Base-by-base conservation (phyloP, 176 grass and related monocot species). In the Rhynchospora pubera region DNA sequence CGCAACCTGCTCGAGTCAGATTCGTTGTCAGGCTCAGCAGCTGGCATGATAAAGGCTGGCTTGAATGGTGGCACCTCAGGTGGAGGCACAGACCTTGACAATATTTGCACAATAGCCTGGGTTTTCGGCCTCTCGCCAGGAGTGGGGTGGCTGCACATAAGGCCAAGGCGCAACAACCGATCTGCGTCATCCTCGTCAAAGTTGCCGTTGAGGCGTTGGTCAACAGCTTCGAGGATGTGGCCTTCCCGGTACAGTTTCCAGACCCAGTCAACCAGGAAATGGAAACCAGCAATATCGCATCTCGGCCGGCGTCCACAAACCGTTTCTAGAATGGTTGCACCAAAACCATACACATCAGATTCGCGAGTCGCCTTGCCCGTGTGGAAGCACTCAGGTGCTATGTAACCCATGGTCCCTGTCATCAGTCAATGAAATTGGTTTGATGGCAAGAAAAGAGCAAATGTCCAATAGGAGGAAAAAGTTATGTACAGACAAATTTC, bases 351-450 rank as follows among this genome's bases (percentile, higher is more conserved):
- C 0, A 98, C 85, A 83, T 98, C 95, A 2, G 95, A 94, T 88
- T 98, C 95, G 0, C 92, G 82, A 9, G 95, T 98, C 6, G 92
- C 95, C 6, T 85, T 79, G 5, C 92, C 90, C 14, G 92, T 98
- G 92, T 94, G 95, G 92, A 99, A 99, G 87, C 96, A 99, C 82
- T 99, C 96, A 5, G 92, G 96, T 18, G 96, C 96, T 53, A 99
- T 90, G 89, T 95, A 99, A 0, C 96, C 96, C 5, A 95, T 62
- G 0, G 96, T 99, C 5, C 96, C 96, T 82, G 46, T 64, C 9
- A 19, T 64, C n/a, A 48, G 34, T 48, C n/a, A 7, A 78, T 39
- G 44, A 5, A 26, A 62, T 28, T 80, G 6, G 46, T 19, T 16
- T 61, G 56, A 59, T 79, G 34, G 56, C 42, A 13, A 61, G 47